phyloP scores from a whole-genome alignment of 768 basidiomycete species.

The Tylopilus sp. region DNA sequence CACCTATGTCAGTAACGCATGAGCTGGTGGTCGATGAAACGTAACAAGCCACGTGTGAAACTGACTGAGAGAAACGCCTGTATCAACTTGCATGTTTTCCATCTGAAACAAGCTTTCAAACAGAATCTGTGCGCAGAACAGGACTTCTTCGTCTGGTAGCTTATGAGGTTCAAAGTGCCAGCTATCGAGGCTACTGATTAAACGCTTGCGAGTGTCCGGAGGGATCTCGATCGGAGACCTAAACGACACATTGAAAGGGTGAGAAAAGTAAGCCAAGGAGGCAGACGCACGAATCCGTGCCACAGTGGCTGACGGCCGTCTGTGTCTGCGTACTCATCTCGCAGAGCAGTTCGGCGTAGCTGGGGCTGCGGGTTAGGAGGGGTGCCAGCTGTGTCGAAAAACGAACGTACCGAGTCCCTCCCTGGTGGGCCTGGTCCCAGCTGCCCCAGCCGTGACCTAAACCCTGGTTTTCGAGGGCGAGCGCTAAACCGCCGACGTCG shows the following conservation, averaged over 20 bases:
- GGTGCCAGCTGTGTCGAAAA: constrained; percentile 2
- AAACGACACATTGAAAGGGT: constrained; percentile 16
- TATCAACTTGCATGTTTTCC: constrained; percentile 63
- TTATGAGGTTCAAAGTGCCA: constrained; percentile 93
- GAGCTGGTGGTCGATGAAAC: constrained; percentile 18
- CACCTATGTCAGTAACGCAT: constrained; percentile 43
- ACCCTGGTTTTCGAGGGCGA: constrained; percentile 62
- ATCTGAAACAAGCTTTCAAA: constrained; percentile 84
- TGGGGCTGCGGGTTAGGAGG: constrained; percentile 27
- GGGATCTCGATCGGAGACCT: constrained; percentile 50
- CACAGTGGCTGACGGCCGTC: constrained; percentile 59
- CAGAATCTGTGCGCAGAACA: constrained; percentile 76
- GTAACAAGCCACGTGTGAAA: constrained; percentile 23
- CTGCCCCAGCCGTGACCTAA: constrained; percentile 72
- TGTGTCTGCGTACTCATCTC: constrained; percentile 83
- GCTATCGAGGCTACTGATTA: constrained; percentile 65
- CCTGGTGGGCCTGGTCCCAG: constrained; percentile 46
- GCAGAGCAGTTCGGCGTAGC: constrained; percentile 78
- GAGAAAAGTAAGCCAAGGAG: background rate
- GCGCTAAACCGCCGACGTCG: constrained; percentile 84
- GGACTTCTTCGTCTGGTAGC: constrained; percentile 77
- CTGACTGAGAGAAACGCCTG: constrained; percentile 59
- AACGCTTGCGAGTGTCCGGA: constrained; percentile 48
- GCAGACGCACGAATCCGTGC: constrained; percentile 24
- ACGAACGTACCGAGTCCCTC: constrained; percentile 47